Evolutionary conservation across 2,329 filamentous ascomycete species (phyloP).

Genomic region (Sporothrix euskadiensis): DNA sequence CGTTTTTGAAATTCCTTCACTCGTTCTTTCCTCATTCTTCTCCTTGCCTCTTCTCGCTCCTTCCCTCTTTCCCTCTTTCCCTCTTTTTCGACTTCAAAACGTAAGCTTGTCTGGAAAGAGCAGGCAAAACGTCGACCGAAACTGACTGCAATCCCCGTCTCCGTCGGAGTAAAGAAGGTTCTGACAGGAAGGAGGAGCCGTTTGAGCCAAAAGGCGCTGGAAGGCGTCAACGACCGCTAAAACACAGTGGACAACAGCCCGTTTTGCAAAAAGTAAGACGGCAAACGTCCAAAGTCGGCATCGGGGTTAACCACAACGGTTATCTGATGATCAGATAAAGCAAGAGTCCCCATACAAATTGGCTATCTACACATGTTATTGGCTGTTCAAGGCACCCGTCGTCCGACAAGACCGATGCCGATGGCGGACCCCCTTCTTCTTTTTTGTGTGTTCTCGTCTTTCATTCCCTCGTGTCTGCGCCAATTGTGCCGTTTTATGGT

Average conservation of each 20-base stretch:
- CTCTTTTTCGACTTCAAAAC: not conserved
- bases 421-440: constrained; percentile 1
- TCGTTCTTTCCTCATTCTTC: not conserved
- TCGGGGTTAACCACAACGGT: not conserved
- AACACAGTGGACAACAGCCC: not conserved
- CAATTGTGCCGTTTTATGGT: not conserved
- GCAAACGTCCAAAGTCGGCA: not conserved
- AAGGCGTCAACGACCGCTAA: too few species aligned
- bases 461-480: not conserved
- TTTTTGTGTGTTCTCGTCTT: not conserved
- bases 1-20: not conserved
- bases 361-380: not conserved
- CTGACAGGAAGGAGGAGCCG: not conserved
- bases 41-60: not conserved
- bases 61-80: not conserved
- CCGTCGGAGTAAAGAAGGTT: constrained; percentile 1
- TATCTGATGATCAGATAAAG: constrained; percentile 20
- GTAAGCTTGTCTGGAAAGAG: not conserved
- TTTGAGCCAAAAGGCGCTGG: too few species aligned
- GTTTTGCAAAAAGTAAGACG: constrained; percentile 4
- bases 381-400: not conserved
- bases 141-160: not conserved
- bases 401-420: constrained; percentile 9
- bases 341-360: not conserved
- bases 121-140: not conserved